Evolutionary conservation across 768 basidiomycete species (phyloP), one percentile per base, ranked within the genome.

Genomic region (Phaffia australis): DNA sequence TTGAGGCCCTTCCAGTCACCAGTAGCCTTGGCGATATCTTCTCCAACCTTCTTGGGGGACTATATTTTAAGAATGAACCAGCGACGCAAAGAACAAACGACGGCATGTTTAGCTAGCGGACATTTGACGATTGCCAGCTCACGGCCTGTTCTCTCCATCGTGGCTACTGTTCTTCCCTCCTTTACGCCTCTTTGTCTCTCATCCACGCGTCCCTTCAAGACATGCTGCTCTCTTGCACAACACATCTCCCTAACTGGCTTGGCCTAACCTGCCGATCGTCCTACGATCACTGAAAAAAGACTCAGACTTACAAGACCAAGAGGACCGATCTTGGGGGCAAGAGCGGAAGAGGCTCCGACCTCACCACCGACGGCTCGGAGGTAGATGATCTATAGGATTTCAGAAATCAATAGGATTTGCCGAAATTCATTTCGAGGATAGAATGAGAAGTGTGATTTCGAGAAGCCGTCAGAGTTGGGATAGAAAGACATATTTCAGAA

Each of bases 41-140:
- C 95, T 80, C 95, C 95, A 79, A 99, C 95, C 82, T 98, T 98
- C 83, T 99, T 99, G 73, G 95, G 95, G 67, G 95, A 97, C 95
- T 98, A 72, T 30, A 27, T 21, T 21, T 18, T 50, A 16, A 21
- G 46, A 9, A 35, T 23, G 9, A 47, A 65, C 7, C 19, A 55
- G 46, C 30, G 64, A 65, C 35, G 23, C 29, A 14, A 47, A 21
- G 55, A 30, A 23, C n/a, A 30, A 54, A 5, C 16, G 16, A 42
- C 35, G 6, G 11, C 6, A 42, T 42, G 35, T 42, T 42, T 42
- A 42, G 35, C 35, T 42, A 42, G n/a, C n/a, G n/a, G 11, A 11
- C 35, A 5, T 42, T 42, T 42, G 35, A 42, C 35, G 6, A 42
- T 11, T 4, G 35, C 6, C 4, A 42, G 35, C 11, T 4, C 4